Evolutionary conservation across 2,329 filamentous ascomycete species (phyloP).

Genomic region (Claviceps quebecensis): DNA sequence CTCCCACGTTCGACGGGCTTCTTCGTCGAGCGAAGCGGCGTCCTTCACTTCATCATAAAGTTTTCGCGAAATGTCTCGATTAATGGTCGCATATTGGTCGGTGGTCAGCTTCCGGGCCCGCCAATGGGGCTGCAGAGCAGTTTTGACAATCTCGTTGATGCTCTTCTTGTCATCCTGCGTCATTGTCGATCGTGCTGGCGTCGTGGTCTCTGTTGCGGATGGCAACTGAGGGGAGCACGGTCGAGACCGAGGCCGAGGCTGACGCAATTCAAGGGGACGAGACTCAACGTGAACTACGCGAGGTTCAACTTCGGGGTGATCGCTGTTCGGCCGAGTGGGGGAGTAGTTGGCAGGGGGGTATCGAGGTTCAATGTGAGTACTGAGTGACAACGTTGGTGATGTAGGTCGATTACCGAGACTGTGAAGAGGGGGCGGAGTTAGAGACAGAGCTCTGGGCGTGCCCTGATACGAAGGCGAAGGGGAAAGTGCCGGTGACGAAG

Average conservation of each 20-base stretch:
- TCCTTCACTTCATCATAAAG: constrained; percentile 59
- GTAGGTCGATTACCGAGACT: constrained; percentile 38
- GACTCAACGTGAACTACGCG: constrained; percentile 13
- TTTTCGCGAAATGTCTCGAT: constrained; percentile 74
- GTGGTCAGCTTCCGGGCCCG: constrained; percentile 65
- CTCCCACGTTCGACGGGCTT: constrained; percentile 57
- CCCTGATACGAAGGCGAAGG: constrained; percentile 49
- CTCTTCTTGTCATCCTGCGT: constrained; percentile 75
- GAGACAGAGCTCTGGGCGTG: constrained; percentile 52
- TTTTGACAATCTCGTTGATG: constrained; percentile 77
- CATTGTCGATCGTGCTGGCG: constrained; percentile 51
- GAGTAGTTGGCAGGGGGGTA: constrained; percentile 66
- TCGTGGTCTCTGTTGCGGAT: constrained; percentile 45
- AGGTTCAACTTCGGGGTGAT: constrained; percentile 32
- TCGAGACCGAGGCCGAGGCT: constrained; percentile 30
- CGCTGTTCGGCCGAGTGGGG: constrained; percentile 34
- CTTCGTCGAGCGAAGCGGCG: constrained; percentile 45
- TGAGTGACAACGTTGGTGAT: constrained; percentile 53
- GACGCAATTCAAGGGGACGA: constrained; percentile 33
- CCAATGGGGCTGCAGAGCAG: constrained; percentile 71
- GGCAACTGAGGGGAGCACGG: constrained; percentile 25
- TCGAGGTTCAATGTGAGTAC: constrained; percentile 57
- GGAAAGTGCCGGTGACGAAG: constrained; percentile 50
- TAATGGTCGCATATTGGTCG: constrained; percentile 86
- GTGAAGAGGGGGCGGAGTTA: constrained; percentile 54